Percentiles rank a stretch among this genome's conserved stretches.
These are phyloP conservation scores for Solioccasus polychromus DNA, from an alignment of 768 basidiomycete genomes.

Conservation along the genomic window DNA sequence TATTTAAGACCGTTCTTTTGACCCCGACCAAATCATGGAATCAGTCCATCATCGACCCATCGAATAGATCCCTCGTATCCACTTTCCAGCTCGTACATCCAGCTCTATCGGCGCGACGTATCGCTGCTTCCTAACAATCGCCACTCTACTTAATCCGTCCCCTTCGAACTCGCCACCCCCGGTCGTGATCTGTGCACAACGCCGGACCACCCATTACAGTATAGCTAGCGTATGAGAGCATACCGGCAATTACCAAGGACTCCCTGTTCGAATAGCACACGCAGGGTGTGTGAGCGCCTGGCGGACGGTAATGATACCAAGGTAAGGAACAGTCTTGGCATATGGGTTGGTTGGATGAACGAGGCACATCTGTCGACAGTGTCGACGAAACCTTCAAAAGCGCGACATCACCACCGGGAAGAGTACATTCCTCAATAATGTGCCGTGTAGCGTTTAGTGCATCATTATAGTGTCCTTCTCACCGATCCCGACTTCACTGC, in stretches of 20 bases:
- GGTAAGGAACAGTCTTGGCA: slow-evolving; percentile 71
- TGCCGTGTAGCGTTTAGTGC: slow-evolving; percentile 98
- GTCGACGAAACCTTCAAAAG: slow-evolving; percentile 81
- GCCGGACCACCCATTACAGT: too few relatives aligned
- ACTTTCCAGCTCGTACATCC: too few relatives aligned
- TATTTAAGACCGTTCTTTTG: too few relatives aligned
- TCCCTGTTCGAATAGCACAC: slow-evolving; percentile 94
- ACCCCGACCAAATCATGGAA: too few relatives aligned
- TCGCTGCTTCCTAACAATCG: too few relatives aligned
- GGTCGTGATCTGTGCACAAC: too few relatives aligned
- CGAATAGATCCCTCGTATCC: too few relatives aligned
- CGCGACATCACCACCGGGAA: slow-evolving; percentile 94
- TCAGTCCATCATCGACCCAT: too few relatives aligned
- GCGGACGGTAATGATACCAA: slow-evolving; percentile 91
- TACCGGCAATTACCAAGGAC: slow-evolving; percentile 88
- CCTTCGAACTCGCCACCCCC: too few relatives aligned
- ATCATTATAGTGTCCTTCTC: slow-evolving; percentile 99
- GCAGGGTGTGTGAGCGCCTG: slow-evolving; percentile 81
- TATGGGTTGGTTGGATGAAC: slow-evolving; percentile 46
- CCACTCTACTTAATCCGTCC: too few relatives aligned
- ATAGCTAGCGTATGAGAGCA: too few relatives aligned
- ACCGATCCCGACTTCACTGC: slow-evolving; percentile 91
- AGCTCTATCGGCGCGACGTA: too few relatives aligned
- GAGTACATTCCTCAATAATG: slow-evolving; percentile 97
- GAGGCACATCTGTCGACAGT: slow-evolving; percentile 54